Base-by-base conservation (phyloP, 2,329 filamentous ascomycete genomes). In the Fusarium miscanthi region DNA sequence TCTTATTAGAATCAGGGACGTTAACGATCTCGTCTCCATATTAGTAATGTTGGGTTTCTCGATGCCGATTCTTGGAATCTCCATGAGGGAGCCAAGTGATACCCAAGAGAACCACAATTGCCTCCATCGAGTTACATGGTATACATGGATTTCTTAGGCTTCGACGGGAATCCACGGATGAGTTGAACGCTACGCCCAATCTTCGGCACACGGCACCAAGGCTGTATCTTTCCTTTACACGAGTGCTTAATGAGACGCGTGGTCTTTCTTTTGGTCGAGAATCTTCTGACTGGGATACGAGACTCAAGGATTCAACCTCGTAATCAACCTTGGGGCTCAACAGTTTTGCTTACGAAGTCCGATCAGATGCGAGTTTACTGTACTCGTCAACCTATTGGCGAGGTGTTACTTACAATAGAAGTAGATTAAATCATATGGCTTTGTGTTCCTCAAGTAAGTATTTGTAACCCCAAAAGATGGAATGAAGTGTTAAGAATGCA, bases 11-110 rank as follows among this genome's bases (percentile, higher is more conserved):
- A 43, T 23, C 49, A 56, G 54, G 60, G 57, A 57, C 58, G 43
- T 33, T 41, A 42, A 70, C 56, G 56, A 61, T 38, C 19, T 58
- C 54, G 54, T 48, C 58, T 54, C 65, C 58, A 59, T 56, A 62
- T 31, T 57, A 51, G 51, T 40, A 38, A 61, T 43, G 45, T 43
- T 51, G 48, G 59, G 37, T 66, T 63, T 54, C 65, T 52, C 31
- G 45, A 56, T 52, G 41, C 31, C 45, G 45, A 69, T 60, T 54
- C 53, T 56, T 61, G 35, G 54, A 37, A 52, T 45, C 13, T n/a
- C 40, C 30, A 58, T 72, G 71, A 74, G 71, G 71, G 58, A 73
- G 71, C 71, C 71, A 51, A 69, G 46, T 41, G 43, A 66, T 60
- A 59, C 59, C 59, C 41, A 64, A 53, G 52, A 56, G 61, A 56